Evolutionary conservation across 805 yeast genomes (phyloP).

Genomic region (Pichia cephalocereana): DNA sequence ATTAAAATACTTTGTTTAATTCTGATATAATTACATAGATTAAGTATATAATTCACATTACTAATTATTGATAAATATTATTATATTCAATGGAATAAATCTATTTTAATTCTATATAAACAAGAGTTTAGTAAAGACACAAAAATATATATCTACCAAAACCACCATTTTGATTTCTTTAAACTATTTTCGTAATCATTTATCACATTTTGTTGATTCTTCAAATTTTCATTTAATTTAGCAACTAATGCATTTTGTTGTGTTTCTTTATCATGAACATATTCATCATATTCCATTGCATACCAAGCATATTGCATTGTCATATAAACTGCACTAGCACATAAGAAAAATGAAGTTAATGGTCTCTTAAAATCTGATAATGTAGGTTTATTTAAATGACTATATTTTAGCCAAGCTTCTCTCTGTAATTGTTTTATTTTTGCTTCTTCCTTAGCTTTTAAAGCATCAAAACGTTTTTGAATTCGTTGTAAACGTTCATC

Average conservation of each 20-base stretch:
- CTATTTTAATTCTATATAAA: background rate
- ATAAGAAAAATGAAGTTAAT: slow-evolving; percentile 22
- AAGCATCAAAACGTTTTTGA: slow-evolving; percentile 16
- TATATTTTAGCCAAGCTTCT: slow-evolving; percentile 11
- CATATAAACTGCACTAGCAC: slow-evolving; percentile 26
- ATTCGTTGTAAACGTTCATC: slow-evolving; percentile 21
- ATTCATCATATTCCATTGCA: slow-evolving; percentile 24
- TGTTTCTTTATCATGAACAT: slow-evolving; percentile 16
- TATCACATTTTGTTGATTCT: slow-evolving; percentile 15
- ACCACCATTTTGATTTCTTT: slow-evolving; percentile 4
- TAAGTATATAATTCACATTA: background rate
- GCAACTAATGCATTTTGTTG: slow-evolving; percentile 18
- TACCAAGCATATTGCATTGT: slow-evolving; percentile 26
- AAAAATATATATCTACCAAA: background rate
- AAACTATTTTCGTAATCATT: background rate
- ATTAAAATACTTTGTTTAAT: slow-evolving; percentile 6
- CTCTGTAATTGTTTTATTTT: slow-evolving; percentile 9
- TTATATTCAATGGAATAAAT: too few relatives aligned
- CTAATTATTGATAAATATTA: too few relatives aligned
- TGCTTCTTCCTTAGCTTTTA: slow-evolving; percentile 16
- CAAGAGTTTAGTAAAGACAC: too few relatives aligned
- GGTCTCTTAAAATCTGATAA: slow-evolving; percentile 27
- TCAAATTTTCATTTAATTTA: slow-evolving; percentile 20
- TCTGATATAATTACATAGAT: slow-evolving; percentile 1
- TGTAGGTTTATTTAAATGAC: slow-evolving; percentile 19